Base-by-base conservation (phyloP, 768 basidiomycete species). In the Phanerodontia chrysosporium region DNA sequence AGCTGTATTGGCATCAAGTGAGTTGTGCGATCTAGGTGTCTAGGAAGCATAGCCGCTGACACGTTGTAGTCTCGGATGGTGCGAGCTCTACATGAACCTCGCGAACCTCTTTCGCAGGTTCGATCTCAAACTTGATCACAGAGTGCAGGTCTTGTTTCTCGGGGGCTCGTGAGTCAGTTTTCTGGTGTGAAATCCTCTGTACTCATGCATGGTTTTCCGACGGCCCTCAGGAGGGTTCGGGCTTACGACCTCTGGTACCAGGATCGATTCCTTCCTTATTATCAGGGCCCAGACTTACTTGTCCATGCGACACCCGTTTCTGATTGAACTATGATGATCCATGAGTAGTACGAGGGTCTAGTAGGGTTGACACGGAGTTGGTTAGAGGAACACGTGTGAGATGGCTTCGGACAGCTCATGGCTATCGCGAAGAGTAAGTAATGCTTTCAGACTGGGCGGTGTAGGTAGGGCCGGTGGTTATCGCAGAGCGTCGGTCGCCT, bases 1-100 rank as follows among this genome's bases (percentile, higher is more conserved):
- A 74, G 73, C 49, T 80, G 79, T 57, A 57, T 79, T 4, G 78
- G 77, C 12, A 74, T 78, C 24, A 79, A 78, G 76, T 79, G 46
- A 25, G 76, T 30, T 16, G n/a, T n/a, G n/a, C n/a, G 29, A 6
- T 9, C 30, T 9, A 9, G 18, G 14, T 2, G 16, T 51, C 3
- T 7, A 18, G 29, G 18, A 12, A 22, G 5, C 5, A 1, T 9
- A 32, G 30, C 7, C 10, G 28, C 49, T 51, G 49, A 51, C 29
- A 3, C 29, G 28, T 22, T 3, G 55, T 57, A 79, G 77, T 59
- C 69, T 80, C 14, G 79, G 74, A 8, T 78, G 76, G 73, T 74
- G 75, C 49, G 75, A 79, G 64, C 64, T 80, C 8, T 75, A 76
- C 56, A 69, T 78, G 35, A 72, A 72, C 24, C 66, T 79, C 49